These are phyloP conservation scores for Coemansia aciculifera DNA, from an alignment of 192 early-diverging fungal genomes.

Conservation along the genomic window DNA sequence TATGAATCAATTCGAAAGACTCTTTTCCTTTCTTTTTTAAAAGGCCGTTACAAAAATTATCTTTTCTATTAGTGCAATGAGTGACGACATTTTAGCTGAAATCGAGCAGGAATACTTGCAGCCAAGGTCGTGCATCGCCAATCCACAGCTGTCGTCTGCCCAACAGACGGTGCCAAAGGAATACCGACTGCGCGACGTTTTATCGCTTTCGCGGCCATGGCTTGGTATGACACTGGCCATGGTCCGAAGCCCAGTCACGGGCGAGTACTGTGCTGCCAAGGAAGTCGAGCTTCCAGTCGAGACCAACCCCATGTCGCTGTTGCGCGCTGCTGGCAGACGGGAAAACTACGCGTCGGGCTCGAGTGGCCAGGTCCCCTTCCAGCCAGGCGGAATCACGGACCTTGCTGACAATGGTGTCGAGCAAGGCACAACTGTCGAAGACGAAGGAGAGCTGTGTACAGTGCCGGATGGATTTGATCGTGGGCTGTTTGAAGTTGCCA, in stretches of 20 bases:
- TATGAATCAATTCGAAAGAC: not conserved
- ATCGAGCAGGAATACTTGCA: constrained; percentile 44
- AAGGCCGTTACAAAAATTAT: not conserved
- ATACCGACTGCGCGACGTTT: constrained; percentile 23
- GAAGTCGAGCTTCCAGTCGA: constrained; percentile 16
- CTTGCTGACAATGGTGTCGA: not conserved
- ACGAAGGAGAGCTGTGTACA: constrained; percentile 23
- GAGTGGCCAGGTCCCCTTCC: constrained; percentile 41
- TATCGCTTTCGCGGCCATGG: constrained; percentile 26
- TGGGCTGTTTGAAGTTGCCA: constrained; percentile 27
- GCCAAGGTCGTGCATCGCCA: constrained; percentile 21
- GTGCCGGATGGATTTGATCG: constrained; percentile 50
- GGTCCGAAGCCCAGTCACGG: constrained; percentile 40
- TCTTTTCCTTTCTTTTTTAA: not conserved
- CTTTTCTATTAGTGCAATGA: constrained; percentile 19
- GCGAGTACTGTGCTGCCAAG: constrained; percentile 33
- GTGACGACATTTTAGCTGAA: constrained; percentile 24
- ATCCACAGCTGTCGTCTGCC: constrained; percentile 32
- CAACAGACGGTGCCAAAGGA: constrained; percentile 20
- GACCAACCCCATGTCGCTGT: constrained; percentile 39
- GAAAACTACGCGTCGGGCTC: constrained; percentile 39
- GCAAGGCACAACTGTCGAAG: not conserved
- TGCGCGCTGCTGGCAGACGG: constrained; percentile 22
- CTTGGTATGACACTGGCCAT: constrained; percentile 27
- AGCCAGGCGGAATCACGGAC: constrained; percentile 38